phyloP scores from a whole-genome alignment of 371 early-diverging fungal genomes.

The Rhizomucor pusillus region DNA sequence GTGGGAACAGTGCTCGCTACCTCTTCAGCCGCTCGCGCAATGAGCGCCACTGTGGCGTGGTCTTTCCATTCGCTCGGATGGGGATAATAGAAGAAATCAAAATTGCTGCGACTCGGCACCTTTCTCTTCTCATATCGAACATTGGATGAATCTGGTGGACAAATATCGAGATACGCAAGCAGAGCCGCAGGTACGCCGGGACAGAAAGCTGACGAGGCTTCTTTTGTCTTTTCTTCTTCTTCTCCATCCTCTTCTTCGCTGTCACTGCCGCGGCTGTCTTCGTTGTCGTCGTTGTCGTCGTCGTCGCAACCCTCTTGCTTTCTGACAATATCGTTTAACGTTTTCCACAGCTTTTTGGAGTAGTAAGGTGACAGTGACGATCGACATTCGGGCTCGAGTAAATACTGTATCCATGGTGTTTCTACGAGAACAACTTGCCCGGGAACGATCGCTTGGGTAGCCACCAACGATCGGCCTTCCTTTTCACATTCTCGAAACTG shows the following conservation, averaged over 20 bases:
- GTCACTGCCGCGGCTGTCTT: neutral
- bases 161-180: slow-evolving; percentile 32
- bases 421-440: slow-evolving; percentile 42
- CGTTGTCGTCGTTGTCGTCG: too few species aligned
- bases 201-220: slow-evolving; percentile 15
- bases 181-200: slow-evolving; percentile 52
- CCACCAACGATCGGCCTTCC: slow-evolving; percentile 40
- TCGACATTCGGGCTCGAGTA: slow-evolving; percentile 35
- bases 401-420: slow-evolving; percentile 33
- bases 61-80: slow-evolving; percentile 8
- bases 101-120: slow-evolving; percentile 9
- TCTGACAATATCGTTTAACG: slow-evolving; percentile 14
- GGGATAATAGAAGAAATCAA: slow-evolving; percentile 47
- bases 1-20: slow-evolving; percentile 18
- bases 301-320: slow-evolving; percentile 1
- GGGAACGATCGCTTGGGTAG: slow-evolving; percentile 21
- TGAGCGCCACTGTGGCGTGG: slow-evolving; percentile 30
- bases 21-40: slow-evolving; percentile 11
- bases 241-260: neutral
- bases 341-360: slow-evolving; percentile 37
- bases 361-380: slow-evolving; percentile 41
- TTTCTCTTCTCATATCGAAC: too few species aligned
- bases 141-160: slow-evolving; percentile 13
- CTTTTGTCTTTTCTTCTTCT: too few species aligned
- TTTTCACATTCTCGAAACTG: slow-evolving; percentile 26